Evolutionary conservation across 805 yeast genomes (phyloP), one percentile per base, ranked within the genome.

Genomic region (Zygoascus ofunaensis): DNA sequence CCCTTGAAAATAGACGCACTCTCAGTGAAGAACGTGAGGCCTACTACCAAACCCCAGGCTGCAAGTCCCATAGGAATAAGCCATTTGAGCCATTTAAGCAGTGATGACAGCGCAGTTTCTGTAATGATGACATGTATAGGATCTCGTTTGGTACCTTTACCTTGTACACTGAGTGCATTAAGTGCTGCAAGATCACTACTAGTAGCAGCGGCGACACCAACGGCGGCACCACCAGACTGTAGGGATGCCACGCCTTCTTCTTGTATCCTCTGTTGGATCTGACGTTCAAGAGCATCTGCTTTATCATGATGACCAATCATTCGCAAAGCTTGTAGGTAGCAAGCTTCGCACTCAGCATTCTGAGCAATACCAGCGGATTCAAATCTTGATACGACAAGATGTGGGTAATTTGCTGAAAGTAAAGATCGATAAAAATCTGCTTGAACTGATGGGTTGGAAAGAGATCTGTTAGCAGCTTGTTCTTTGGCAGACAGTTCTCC

Each of bases 101-200:
- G 63, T 36, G 87, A 72, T 5, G 87, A 77, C 64, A 83, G 71
- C 3, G 85, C 78, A 22, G 94, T 77, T 60, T 90, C 98, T 18
- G 92, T 77, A 17, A 92, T 84, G 15, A 90, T 74, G n/a, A 92
- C 98, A 63, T 90, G 95, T 34, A 92, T 74, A 1, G 99, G 98
- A 49, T 86, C 94, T 47, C 74, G 64, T 45, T 55, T 37, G 30
- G 63, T 54, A 30, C 67, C 66, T 33, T 48, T 46, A 23, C 53
- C 53, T 10, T 34, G 40, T 22, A 14, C 28, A 26, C 30, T 12
- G 7, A 26, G 12, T 26, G 30, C 30, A 26, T 26, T 26, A 5
- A 36, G 24, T 2, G 18, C 38, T 15, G 41, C 23, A 28, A 10
- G 3, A 5, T 41, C 40, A 5, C 32, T 22, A 10, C 39, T 14